These are phyloP conservation scores for Inosperma sp. DNA, from an alignment of 768 basidiomycete species.

Conservation along the genomic window DNA sequence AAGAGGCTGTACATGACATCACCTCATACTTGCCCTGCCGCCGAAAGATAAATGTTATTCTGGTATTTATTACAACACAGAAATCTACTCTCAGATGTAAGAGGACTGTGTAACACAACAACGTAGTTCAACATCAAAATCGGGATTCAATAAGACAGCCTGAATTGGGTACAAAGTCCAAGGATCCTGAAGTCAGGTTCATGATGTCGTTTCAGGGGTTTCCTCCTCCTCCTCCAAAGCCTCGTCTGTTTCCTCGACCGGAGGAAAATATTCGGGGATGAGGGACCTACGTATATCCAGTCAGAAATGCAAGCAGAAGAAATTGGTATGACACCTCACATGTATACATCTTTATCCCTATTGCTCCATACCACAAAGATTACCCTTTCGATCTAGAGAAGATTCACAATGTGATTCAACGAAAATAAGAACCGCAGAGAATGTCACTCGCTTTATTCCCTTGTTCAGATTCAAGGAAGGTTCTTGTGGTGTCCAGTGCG, in stretches of 20 bases:
- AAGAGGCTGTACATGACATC: no score
- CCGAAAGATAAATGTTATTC: no score
- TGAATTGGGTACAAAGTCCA: no score
- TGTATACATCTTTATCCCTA: slow-evolving; percentile 57
- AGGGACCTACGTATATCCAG: slow-evolving; percentile 31
- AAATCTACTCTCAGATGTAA: no score
- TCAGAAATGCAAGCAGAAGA: slow-evolving; percentile 2
- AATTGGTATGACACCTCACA: slow-evolving; percentile 39
- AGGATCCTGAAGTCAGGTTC: background rate
- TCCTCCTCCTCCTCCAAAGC: background rate
- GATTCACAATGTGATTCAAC: background rate
- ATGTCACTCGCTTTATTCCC: slow-evolving; percentile 42
- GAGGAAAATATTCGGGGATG: slow-evolving; percentile 64
- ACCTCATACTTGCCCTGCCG: no score
- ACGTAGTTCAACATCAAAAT: no score
- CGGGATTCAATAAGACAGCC: no score
- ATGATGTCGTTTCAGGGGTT: background rate
- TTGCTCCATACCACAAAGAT: slow-evolving; percentile 74
- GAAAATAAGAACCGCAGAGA: slow-evolving; percentile 10
- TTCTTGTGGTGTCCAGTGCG: slow-evolving; percentile 55
- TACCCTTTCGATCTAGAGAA: slow-evolving; percentile 57
- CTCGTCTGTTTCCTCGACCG: slow-evolving; percentile 16
- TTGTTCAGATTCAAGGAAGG: slow-evolving; percentile 50
- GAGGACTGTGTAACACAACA: no score
- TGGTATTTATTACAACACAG: no score